phyloP scores from a whole-genome alignment of 2,329 filamentous ascomycete species.

The Trichoderma guizhouense region DNA sequence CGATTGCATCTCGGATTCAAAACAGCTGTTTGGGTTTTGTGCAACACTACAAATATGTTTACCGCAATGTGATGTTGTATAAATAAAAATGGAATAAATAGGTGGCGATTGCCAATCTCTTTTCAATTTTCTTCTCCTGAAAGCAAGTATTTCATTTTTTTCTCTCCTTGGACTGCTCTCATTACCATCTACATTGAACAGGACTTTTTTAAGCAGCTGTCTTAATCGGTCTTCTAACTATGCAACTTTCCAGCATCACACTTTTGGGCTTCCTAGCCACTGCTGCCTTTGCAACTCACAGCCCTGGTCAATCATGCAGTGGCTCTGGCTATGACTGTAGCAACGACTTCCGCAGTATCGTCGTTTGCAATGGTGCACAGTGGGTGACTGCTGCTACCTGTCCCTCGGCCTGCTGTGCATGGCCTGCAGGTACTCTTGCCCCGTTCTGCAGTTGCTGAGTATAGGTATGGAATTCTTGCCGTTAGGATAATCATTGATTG shows the following conservation, averaged over 20 bases:
- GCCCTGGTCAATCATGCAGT: neutral
- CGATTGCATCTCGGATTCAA: neutral
- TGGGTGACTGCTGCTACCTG: neutral
- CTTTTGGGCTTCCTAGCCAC: neutral
- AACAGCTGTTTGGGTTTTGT: neutral
- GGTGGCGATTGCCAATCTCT: neutral
- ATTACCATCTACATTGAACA: too few relatives aligned
- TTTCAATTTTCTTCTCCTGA: neutral
- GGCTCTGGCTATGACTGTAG: neutral
- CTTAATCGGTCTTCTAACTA: neutral
- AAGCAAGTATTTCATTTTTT: neutral
- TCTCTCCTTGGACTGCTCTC: neutral
- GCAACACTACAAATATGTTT: neutral
- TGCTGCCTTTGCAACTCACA: neutral
- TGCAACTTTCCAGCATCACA: neutral
- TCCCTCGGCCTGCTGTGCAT: neutral
- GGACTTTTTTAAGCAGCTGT: neutral
- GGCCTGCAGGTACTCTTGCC: neutral
- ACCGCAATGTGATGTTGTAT: neutral
- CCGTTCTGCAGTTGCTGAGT: neutral
- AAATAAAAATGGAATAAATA: neutral
- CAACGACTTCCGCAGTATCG: neutral
- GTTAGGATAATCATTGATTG: neutral
- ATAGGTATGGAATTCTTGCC: neutral
- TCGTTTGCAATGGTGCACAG: neutral